Percentiles rank a stretch among this genome's conserved stretches.
These are phyloP conservation scores for Starmerella vaccinii DNA, from an alignment of 805 yeast genomes.

Conservation along the genomic window DNA sequence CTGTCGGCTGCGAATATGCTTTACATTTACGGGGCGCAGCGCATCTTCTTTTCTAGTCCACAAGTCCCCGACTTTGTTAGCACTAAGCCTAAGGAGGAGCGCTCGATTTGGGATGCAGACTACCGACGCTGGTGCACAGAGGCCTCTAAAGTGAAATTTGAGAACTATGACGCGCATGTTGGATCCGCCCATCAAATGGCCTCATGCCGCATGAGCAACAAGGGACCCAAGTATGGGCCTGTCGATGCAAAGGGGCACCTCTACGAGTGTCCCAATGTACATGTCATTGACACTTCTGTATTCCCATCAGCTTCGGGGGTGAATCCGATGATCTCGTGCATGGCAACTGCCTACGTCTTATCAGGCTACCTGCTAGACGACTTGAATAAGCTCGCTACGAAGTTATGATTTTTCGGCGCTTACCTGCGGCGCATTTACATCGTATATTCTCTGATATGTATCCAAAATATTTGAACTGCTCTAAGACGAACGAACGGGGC, in stretches of 20 bases:
- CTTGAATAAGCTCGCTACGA: conserved; percentile 13
- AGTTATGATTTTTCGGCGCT: conserved; percentile 9
- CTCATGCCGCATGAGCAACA: conserved; percentile 37
- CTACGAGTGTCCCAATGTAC: conserved; percentile 41
- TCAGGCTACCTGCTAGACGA: conserved; percentile 33
- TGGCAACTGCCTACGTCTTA: conserved; percentile 40
- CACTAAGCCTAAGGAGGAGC: conserved; percentile 27
- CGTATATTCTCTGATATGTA: not conserved
- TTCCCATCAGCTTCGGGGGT: conserved; percentile 47
- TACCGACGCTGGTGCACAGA: conserved; percentile 30
- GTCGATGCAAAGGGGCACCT: conserved; percentile 38
- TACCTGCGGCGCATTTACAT: no score
- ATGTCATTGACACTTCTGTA: conserved; percentile 42
- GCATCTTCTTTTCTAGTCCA: conserved; percentile 30
- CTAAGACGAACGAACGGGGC: no score
- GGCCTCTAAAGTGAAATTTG: conserved; percentile 23
- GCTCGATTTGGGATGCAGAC: conserved; percentile 37
- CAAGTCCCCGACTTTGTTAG: conserved; percentile 35
- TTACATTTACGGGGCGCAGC: conserved; percentile 42
- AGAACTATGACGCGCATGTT: conserved; percentile 29
- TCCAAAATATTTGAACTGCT: no score
- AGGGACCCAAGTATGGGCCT: conserved; percentile 39
- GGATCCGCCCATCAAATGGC: conserved; percentile 51
- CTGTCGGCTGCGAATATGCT: conserved; percentile 37
- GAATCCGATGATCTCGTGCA: conserved; percentile 43